Percentiles rank a stretch among this genome's conserved stretches.
Evolutionary conservation across 345 rosid genomes (phyloP).

Genomic region (Populus alba): DNA sequence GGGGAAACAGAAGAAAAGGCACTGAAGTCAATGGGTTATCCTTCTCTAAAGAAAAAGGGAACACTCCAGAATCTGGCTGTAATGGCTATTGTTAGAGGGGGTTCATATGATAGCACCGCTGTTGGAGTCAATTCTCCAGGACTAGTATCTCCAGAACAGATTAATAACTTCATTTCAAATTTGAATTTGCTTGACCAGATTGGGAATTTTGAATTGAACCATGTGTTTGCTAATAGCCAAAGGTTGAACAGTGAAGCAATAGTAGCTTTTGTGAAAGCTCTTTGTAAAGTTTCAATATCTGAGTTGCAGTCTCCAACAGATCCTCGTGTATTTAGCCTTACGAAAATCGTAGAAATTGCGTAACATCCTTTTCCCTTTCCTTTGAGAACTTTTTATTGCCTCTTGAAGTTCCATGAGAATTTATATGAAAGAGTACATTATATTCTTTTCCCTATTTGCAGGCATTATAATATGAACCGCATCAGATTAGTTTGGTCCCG

Average conservation of each 20-base stretch:
- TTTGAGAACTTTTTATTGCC: background rate
- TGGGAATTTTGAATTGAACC: slow-evolving; percentile 85
- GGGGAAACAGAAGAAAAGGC: slow-evolving; percentile 65
- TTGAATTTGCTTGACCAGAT: slow-evolving; percentile 97
- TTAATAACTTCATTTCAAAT: slow-evolving; percentile 71
- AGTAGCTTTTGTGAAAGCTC: slow-evolving; percentile 89
- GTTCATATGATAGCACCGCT: slow-evolving; percentile 81
- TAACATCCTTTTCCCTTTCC: slow-evolving; percentile 41
- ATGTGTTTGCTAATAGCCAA: slow-evolving; percentile 94
- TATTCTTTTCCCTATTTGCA: slow-evolving; percentile 30
- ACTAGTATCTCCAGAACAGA: slow-evolving; percentile 74
- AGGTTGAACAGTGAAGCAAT: slow-evolving; percentile 89
- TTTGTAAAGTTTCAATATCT: slow-evolving; percentile 88
- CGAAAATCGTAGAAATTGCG: slow-evolving; percentile 95
- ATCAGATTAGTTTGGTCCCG: slow-evolving; percentile 97
- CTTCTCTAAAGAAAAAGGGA: slow-evolving; percentile 82
- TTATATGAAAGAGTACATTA: background rate
- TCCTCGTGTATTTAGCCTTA: slow-evolving; percentile 97
- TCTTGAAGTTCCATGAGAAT: background rate
- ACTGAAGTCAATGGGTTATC: slow-evolving; percentile 50
- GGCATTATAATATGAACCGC: slow-evolving; percentile 97
- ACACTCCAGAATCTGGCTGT: slow-evolving; percentile 86
- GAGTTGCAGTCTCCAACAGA: slow-evolving; percentile 98
- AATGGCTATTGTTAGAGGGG: slow-evolving; percentile 97
- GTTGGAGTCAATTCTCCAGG: slow-evolving; percentile 61